Percentiles rank a stretch among this genome's conserved stretches.
Conservation (phyloP, 176 grass and related monocot species). For the Oryza rufipogon region DNA sequence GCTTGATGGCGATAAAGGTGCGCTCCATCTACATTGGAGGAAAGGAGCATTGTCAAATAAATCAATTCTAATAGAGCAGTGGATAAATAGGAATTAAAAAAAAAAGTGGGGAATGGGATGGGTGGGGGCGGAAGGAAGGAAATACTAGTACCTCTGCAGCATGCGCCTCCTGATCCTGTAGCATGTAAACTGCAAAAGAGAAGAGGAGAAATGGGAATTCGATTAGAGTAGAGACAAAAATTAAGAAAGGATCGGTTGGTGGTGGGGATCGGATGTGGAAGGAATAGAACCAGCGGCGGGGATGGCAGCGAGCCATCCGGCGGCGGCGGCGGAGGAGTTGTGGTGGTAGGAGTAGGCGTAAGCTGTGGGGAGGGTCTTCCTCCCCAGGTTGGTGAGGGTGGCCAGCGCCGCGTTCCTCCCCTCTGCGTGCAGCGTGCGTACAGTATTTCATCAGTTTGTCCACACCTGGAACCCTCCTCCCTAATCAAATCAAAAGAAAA, state of each 20-base stretch:
- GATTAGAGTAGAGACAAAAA: not conserved
- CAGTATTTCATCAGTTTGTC: no score
- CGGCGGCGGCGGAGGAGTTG: slow-evolving; percentile 35
- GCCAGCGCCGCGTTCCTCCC: slow-evolving; percentile 65
- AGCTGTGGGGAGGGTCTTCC: slow-evolving; percentile 54
- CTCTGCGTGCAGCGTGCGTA: slow-evolving; percentile 31
- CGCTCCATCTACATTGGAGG: slow-evolving; percentile 62
- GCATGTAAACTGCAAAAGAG: slow-evolving; percentile 67
- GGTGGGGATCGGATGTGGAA: not conserved
- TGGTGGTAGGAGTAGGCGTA: slow-evolving; percentile 61
- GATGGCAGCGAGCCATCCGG: slow-evolving; percentile 57
- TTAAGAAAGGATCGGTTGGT: not conserved
- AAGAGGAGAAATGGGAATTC: not conserved
- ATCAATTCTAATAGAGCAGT: no score
- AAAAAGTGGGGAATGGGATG: no score
- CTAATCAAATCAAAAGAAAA: no score
- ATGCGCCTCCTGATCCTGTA: slow-evolving; percentile 77
- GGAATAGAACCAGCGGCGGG: slow-evolving; percentile 64
- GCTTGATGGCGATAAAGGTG: slow-evolving; percentile 96
- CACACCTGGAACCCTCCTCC: no score
- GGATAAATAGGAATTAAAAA: no score
- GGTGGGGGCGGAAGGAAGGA: not conserved
- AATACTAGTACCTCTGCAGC: slow-evolving; percentile 63
- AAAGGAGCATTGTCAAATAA: not conserved
- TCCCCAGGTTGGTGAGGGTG: slow-evolving; percentile 51